These are phyloP conservation scores for Pleurotus sapidus DNA, from an alignment of 768 basidiomycete genomes.

Conservation along the genomic window DNA sequence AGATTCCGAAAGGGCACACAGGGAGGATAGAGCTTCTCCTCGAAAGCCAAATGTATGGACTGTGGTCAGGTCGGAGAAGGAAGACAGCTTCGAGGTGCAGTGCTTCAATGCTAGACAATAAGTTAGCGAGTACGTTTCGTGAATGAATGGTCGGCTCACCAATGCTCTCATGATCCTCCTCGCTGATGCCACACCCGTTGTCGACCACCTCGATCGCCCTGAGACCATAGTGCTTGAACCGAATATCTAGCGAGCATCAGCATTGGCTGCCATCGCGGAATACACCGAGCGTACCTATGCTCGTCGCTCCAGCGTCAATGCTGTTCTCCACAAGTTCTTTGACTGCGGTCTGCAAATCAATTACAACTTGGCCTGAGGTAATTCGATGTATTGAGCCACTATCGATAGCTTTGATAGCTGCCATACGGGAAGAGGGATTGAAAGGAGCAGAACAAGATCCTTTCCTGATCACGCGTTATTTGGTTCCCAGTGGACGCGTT, in stretches of 20 bases:
- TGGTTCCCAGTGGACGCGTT: no score
- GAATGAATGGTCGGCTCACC: constrained; percentile 44
- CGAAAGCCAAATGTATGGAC: constrained; percentile 91
- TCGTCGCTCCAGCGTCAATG: constrained; percentile 87
- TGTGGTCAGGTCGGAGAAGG: constrained; percentile 67
- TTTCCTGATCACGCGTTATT: no score
- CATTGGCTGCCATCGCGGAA: background rate
- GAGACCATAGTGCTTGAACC: constrained; percentile 86
- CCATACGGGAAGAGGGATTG: background rate
- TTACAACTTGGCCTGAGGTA: constrained; percentile 92
- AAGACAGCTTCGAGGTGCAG: constrained; percentile 86
- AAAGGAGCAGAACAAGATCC: no score
- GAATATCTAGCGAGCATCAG: constrained; percentile 58
- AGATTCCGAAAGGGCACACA: constrained; percentile 78
- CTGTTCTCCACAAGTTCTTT: constrained; percentile 98
- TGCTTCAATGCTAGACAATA: constrained; percentile 72
- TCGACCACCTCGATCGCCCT: constrained; percentile 85
- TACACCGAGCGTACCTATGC: constrained; percentile 56
- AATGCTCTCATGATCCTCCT: constrained; percentile 72
- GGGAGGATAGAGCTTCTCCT: constrained; percentile 92
- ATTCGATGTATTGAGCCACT: constrained; percentile 78
- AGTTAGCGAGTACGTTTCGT: background rate
- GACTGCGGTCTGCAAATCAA: constrained; percentile 90
- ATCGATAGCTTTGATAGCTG: constrained; percentile 63
- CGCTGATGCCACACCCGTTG: constrained; percentile 85